Evolutionary conservation across 1,284 basidiomycete genomes (phyloP).

Genomic region (Fomitopsis schrenkii): DNA sequence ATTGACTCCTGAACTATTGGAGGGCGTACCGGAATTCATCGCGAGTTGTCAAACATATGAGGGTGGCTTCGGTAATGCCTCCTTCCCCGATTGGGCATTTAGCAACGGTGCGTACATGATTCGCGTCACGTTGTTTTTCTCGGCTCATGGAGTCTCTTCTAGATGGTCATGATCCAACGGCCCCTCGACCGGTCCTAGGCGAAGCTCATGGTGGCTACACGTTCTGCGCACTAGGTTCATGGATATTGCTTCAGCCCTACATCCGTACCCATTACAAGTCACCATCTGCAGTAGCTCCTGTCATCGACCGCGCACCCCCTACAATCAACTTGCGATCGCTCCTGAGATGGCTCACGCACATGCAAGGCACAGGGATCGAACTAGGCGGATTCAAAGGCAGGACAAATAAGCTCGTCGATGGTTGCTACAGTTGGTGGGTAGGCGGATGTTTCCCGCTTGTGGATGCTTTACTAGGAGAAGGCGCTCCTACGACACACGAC

Average conservation of each 20-base stretch:
- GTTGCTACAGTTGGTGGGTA: constrained; percentile 99
- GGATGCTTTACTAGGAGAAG: constrained; percentile 48
- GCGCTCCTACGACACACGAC: constrained; percentile 18
- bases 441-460: constrained; percentile 86
- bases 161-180: constrained; percentile 24
- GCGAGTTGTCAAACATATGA: constrained; percentile 96
- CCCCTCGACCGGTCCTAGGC: constrained; percentile 66
- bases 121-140: background rate
- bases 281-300: background rate
- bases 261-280: constrained; percentile 22
- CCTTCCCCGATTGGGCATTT: constrained; percentile 50
- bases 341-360: constrained; percentile 79
- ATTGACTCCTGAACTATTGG: constrained; percentile 83
- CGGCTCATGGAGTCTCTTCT: background rate
- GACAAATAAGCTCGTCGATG: constrained; percentile 98
- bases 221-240: constrained; percentile 85
- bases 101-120: constrained; percentile 11
- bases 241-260: constrained; percentile 72
- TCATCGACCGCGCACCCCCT: constrained; percentile 20
- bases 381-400: constrained; percentile 92
- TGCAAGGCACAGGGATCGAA: constrained; percentile 85
- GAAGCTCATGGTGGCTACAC: constrained; percentile 99
- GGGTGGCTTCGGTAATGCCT: constrained; percentile 89
- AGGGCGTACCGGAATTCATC: constrained; percentile 60
- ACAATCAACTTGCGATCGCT: constrained; percentile 60